Conservation (phyloP, 2,329 filamentous ascomycete species). For the Cladosporium sphaerospermum region DNA sequence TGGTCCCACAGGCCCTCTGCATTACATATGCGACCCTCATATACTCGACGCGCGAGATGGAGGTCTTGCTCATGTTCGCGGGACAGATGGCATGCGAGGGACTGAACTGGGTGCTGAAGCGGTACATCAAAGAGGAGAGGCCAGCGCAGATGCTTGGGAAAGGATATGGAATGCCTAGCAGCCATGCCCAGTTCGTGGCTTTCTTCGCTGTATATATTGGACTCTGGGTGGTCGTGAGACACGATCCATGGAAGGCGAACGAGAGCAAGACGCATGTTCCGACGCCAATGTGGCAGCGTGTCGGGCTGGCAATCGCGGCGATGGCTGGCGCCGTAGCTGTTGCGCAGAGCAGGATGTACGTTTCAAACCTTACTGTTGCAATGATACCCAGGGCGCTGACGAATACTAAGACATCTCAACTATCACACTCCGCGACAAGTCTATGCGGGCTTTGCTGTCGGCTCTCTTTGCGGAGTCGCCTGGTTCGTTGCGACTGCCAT, state of each 20-base stretch:
- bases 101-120: conserved; percentile 83
- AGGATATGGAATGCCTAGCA: conserved; percentile 95
- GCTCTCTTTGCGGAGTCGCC: conserved; percentile 60
- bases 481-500: conserved; percentile 75
- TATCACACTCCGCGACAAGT: conserved; percentile 92
- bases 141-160: conserved; percentile 77
- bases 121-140: conserved; percentile 85
- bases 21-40: conserved; percentile 85
- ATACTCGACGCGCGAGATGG: conserved; percentile 84
- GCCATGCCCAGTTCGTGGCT: conserved; percentile 88
- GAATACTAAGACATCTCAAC: conserved; percentile 46
- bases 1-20: conserved; percentile 85
- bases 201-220: conserved; percentile 83
- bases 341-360: conserved; percentile 75
- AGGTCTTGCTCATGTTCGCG: conserved; percentile 81
- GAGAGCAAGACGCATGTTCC: conserved; percentile 40
- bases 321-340: conserved; percentile 45
- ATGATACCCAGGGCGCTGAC: neutral
- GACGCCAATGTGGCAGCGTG: conserved; percentile 57
- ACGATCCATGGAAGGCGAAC: conserved; percentile 47
- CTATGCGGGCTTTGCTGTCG: conserved; percentile 67
- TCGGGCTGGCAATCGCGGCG: conserved; percentile 42
- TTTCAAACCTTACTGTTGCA: neutral
- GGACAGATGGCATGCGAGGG: conserved; percentile 90
- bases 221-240: conserved; percentile 78